Evolutionary conservation across 192 early-diverging fungal genomes (phyloP), one percentile per base, ranked within the genome.

Genomic region (Backusella sp.): DNA sequence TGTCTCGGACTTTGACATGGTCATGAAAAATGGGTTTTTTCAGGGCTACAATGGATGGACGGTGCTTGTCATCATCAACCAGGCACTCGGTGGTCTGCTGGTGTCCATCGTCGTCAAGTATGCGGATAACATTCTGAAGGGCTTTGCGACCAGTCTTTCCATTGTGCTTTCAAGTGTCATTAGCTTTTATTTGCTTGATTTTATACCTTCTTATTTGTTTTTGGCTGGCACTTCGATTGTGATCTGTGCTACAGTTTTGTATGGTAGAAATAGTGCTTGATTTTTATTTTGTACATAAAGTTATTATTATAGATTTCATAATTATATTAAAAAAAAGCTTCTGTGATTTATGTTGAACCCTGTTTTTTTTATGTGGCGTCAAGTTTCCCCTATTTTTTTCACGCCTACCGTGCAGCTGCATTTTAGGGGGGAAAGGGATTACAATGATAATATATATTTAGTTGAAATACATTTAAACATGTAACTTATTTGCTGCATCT

Each of bases 111-210:
- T 96, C 11, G 95, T 96, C 35, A 94, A 95, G 79, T 96, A 94
- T 75, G 94, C 95, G 9, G 95, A 96, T 81, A 96, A 96, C 77
- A 96, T 96, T 76, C 76, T 96, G 4, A 96, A 96, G 72, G 94
- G 95, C 6, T 96, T 96, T 83, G 94, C 95, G 0, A 96, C 95
- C 2, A 94, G 92, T 4, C 73, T 96, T 8, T 94, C 95, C 19
- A 96, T 96, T 68, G 94, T 96, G 41, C 82, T 95, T 7, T 95
- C 94, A 0, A 91, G 90, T 8, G 76, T 94, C 66, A 91, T 91
- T 34, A 93, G 92, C n/a, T 86, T 93, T 17, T 92, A 91, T 71
- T 83, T 94, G 6, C 95, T 96, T 76, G 81, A 86, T 73, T 95
- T 96, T 82, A 79, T 89, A 23, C 86, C 94, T 6, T 90, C 91